phyloP scores from a whole-genome alignment of 2,329 filamentous ascomycete genomes.

The Claviceps sorghi region DNA sequence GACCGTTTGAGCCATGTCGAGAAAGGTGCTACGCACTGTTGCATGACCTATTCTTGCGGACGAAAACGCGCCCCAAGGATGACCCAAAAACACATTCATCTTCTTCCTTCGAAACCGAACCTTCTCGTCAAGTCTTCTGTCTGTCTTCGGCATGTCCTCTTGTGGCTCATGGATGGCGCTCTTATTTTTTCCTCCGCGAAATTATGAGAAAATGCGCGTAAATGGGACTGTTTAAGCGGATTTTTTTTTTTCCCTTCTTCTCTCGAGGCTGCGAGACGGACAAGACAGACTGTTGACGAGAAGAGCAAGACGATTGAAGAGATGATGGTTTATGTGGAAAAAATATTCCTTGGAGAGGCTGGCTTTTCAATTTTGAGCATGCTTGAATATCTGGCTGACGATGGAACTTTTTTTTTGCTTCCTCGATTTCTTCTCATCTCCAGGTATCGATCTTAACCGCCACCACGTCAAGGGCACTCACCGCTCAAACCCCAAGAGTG shows the following conservation, averaged over 20 bases:
- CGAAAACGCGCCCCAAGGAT: conserved; percentile 6
- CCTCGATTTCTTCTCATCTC: conserved; percentile 7
- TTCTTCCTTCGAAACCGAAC: background rate
- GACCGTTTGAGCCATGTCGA: background rate
- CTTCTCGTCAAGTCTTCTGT: background rate
- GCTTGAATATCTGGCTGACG: conserved; percentile 49
- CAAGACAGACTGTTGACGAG: background rate
- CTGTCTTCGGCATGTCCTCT: background rate
- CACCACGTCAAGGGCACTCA: conserved; percentile 60
- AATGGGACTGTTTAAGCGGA: background rate
- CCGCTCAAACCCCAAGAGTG: conserved; percentile 92
- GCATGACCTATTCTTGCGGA: conserved; percentile 7
- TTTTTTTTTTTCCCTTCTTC: background rate
- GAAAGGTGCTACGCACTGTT: conserved; percentile 9
- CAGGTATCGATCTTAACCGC: conserved; percentile 59
- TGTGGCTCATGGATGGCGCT: conserved; percentile 5
- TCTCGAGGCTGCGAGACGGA: background rate
- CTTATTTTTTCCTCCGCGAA: conserved; percentile 4
- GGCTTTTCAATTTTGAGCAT: conserved; percentile 38
- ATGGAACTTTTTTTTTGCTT: conserved; percentile 27
- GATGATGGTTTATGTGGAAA: background rate
- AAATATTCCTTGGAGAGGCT: conserved; percentile 3
- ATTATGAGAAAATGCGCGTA: conserved; percentile 5
- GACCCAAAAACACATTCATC: background rate
- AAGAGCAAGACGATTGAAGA: background rate